A percentile compares a stretch with the other conserved stretches of the same genome.
Evolutionary conservation across 2,329 filamentous ascomycete species (phyloP).

Genomic region (Bipolaris oryzae): DNA sequence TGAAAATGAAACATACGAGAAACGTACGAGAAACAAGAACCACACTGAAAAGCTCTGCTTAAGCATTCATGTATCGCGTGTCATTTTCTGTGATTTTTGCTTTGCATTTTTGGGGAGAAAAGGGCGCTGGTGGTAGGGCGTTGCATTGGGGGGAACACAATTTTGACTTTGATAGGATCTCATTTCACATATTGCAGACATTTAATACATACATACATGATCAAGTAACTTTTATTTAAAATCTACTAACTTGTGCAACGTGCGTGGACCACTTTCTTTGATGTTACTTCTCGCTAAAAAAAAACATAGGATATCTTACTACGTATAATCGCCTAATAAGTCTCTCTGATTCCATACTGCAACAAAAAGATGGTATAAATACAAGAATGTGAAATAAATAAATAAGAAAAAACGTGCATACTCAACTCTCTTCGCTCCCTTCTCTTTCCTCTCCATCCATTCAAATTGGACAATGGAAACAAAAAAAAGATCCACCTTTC

Average conservation of each 20-base stretch:
- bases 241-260: too few species aligned
- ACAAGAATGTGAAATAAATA: too few species aligned
- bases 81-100: background rate
- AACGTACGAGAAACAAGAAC: background rate
- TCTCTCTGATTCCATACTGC: too few species aligned
- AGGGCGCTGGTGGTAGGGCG: conserved; percentile 7
- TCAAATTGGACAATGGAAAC: background rate
- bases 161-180: background rate
- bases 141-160: background rate
- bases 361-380: too few species aligned
- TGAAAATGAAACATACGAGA: background rate
- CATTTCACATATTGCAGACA: background rate
- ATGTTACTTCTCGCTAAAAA: too few species aligned
- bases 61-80: background rate
- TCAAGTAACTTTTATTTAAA: too few species aligned
- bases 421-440: too few species aligned
- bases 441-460: background rate
- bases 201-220: too few species aligned
- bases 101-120: background rate
- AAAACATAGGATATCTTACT: too few species aligned
- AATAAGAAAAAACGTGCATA: too few species aligned
- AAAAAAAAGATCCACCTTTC: background rate
- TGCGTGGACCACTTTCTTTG: too few species aligned
- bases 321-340: too few species aligned
- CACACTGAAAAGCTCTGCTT: background rate